Conservation (phyloP, 2,329 filamentous ascomycete species). For the Microascus cirrosus region DNA sequence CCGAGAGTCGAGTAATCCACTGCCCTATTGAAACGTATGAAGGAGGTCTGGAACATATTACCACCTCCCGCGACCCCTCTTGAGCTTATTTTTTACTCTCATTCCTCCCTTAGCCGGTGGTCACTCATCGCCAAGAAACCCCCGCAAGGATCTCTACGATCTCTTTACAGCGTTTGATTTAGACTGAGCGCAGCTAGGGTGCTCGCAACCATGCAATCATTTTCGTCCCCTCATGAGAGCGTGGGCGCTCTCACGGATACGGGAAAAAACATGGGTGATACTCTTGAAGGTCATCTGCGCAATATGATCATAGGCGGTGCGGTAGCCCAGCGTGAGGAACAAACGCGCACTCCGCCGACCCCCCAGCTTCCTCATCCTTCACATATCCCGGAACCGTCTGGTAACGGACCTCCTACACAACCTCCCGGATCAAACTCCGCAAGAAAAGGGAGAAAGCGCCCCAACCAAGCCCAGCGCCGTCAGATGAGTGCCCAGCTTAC, state of each 20-base stretch:
- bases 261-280: background rate
- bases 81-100: background rate
- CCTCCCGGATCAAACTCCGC: slow-evolving; percentile 6
- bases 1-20: background rate
- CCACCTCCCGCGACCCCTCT: background rate
- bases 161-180: background rate
- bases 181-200: background rate
- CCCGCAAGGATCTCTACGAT: background rate
- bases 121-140: background rate
- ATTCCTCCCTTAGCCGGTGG: background rate
- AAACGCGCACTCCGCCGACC: background rate
- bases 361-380: background rate
- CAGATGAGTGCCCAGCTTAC: slow-evolving; percentile 50
- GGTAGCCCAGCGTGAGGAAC: background rate
- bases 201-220: background rate
- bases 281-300: background rate
- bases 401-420: background rate
- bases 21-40: background rate
- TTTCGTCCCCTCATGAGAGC: background rate
- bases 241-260: background rate
- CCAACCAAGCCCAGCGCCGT: slow-evolving; percentile 52
- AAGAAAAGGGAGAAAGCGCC: slow-evolving; percentile 34
- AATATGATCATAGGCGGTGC: background rate
- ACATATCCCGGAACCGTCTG: background rate
- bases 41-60: background rate